A percentile compares a stretch with the other conserved stretches of the same genome.
Evolutionary conservation across 2,329 filamentous ascomycete genomes (phyloP).

Genomic region (Cladosporium phlei): DNA sequence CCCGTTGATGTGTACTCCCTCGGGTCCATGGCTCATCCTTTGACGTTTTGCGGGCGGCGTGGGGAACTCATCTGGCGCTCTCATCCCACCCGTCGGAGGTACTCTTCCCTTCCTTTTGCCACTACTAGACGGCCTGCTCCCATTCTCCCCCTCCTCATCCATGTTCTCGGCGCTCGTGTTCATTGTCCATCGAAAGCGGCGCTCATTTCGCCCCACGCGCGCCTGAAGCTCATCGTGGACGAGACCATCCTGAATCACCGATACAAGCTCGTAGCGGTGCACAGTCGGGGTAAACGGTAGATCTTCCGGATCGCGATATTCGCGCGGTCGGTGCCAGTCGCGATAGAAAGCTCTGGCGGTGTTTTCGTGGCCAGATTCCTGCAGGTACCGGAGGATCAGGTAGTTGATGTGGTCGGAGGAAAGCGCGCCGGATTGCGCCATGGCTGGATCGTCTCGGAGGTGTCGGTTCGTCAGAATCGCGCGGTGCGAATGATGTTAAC

Average conservation of each 20-base stretch:
- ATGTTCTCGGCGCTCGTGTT: slow-evolving; percentile 14
- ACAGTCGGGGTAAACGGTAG: slow-evolving; percentile 59
- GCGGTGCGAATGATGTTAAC: slow-evolving; percentile 1
- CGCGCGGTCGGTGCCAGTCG: slow-evolving; percentile 51
- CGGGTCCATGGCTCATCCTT: slow-evolving; percentile 29
- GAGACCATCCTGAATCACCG: slow-evolving; percentile 60
- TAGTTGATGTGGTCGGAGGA: slow-evolving; percentile 63
- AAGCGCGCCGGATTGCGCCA: slow-evolving; percentile 42
- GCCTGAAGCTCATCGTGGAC: slow-evolving; percentile 39
- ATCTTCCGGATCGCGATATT: slow-evolving; percentile 49
- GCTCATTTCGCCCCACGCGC: slow-evolving; percentile 21
- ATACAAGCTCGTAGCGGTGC: slow-evolving; percentile 55
- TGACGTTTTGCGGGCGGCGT: slow-evolving; percentile 30
- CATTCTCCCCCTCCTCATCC: slow-evolving; percentile 17
- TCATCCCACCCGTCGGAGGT: slow-evolving; percentile 14
- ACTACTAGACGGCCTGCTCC: slow-evolving; percentile 17
- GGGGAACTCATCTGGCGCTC: slow-evolving; percentile 29
- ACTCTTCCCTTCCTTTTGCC: slow-evolving; percentile 19
- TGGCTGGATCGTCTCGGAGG: slow-evolving; percentile 4
- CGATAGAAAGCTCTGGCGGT: slow-evolving; percentile 54
- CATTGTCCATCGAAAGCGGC: slow-evolving; percentile 25
- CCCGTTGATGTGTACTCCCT: slow-evolving; percentile 36
- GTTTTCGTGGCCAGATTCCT: slow-evolving; percentile 34
- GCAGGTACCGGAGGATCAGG: slow-evolving; percentile 60
- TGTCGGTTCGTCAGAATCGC: neutral